Conservation (phyloP, 176 grass and related monocot species). For the Pontederia crassipes region DNA sequence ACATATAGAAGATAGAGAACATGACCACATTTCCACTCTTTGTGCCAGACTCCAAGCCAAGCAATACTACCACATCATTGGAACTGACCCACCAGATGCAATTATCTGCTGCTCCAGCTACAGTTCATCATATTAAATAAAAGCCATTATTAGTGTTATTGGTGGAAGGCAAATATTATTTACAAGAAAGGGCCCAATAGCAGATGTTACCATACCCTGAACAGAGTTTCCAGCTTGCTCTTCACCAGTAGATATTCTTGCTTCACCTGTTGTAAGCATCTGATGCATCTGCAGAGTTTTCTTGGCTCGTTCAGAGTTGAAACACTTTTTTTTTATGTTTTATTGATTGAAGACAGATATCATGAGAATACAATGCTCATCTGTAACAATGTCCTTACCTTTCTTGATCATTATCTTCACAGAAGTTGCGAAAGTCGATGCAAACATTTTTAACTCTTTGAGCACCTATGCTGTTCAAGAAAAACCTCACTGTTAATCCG, state of each 20-base stretch:
- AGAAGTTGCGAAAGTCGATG: constrained; percentile 22
- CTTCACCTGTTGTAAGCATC: constrained; percentile 19
- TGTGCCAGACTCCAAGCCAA: not conserved
- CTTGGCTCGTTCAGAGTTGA: not conserved
- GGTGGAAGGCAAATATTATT: not conserved
- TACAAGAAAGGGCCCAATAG: not conserved
- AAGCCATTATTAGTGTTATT: not conserved
- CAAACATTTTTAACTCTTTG: constrained; percentile 30
- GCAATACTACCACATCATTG: constrained; percentile 20
- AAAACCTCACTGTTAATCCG: not conserved
- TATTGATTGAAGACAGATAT: too few species aligned
- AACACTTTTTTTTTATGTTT: not conserved
- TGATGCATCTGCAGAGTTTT: constrained; percentile 18
- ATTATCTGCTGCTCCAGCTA: constrained; percentile 37
- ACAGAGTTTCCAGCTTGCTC: constrained; percentile 30
- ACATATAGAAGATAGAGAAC: too few species aligned
- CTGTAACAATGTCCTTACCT: constrained; percentile 8
- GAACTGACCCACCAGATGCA: constrained; percentile 28
- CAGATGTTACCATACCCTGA: constrained; percentile 20
- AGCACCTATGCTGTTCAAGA: constrained; percentile 29
- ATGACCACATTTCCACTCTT: too few species aligned
- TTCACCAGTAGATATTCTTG: constrained; percentile 25
- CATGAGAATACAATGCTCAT: too few species aligned
- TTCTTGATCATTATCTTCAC: constrained; percentile 15
- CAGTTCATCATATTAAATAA: constrained; percentile 2